Conservation (phyloP, 345 rosid species). For the Camelina sativa region DNA sequence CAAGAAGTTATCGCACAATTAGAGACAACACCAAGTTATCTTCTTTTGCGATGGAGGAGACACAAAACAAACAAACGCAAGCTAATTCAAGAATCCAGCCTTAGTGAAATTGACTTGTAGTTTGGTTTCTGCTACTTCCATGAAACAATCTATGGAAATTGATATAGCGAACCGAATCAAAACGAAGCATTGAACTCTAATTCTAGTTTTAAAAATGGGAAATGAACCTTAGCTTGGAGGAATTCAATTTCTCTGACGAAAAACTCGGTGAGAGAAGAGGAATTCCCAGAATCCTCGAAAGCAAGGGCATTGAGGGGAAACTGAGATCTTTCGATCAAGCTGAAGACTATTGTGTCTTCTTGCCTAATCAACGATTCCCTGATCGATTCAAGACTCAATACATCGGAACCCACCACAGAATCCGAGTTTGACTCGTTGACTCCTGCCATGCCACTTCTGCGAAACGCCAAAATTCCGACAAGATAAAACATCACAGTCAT, state of each 20-base stretch:
- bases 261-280: conserved; percentile 58
- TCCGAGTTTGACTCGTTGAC: conserved; percentile 30
- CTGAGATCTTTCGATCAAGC: conserved; percentile 78
- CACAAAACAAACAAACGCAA: background rate
- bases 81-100: background rate
- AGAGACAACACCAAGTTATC: background rate
- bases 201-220: background rate
- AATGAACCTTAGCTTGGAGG: conserved; percentile 63
- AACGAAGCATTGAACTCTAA: too few species aligned
- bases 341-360: conserved; percentile 79
- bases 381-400: conserved; percentile 56
- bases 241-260: conserved; percentile 62
- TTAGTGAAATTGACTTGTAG: background rate
- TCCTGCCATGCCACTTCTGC: conserved; percentile 38
- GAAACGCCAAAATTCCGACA: background rate
- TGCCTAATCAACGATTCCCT: conserved; percentile 75
- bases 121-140: background rate
- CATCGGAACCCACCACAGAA: conserved; percentile 1
- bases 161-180: too few species aligned
- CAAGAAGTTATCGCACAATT: background rate
- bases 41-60: background rate
- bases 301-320: conserved; percentile 58
- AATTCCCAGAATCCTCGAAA: conserved; percentile 51
- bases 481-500: background rate
- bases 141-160: background rate